phyloP scores from a whole-genome alignment of 2,329 filamentous ascomycete species.

The Penicillium sp. region DNA sequence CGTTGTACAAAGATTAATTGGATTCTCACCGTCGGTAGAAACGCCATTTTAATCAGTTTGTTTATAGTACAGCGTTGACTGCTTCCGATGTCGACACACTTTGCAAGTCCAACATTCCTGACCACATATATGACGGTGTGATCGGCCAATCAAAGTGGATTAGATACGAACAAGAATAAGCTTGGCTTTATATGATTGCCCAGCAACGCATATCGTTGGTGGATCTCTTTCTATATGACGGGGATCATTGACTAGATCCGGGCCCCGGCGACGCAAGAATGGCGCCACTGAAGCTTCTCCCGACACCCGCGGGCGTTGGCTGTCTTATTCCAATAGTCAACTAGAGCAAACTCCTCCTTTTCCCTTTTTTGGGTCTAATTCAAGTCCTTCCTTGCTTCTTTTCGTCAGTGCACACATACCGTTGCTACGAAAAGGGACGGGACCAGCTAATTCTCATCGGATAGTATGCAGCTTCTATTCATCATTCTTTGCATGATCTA shows the following conservation, averaged over 20 bases:
- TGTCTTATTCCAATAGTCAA: background rate
- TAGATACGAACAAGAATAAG: background rate
- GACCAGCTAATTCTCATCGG: background rate
- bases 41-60: background rate
- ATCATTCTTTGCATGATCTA: background rate
- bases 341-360: background rate
- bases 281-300: background rate
- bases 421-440: background rate
- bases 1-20: background rate
- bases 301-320: background rate
- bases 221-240: conserved; percentile 7
- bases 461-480: background rate
- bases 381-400: background rate
- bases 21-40: background rate
- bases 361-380: background rate
- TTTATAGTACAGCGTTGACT: background rate
- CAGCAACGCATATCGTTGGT: background rate
- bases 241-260: conserved; percentile 2
- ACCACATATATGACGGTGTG: background rate
- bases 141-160: background rate
- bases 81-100: background rate
- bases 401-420: background rate
- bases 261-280: background rate
- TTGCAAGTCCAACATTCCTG: conserved; percentile 2
- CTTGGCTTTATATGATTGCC: background rate